Percentiles rank a stretch among this genome's conserved stretches.
These are phyloP conservation scores for Apium graveolens DNA, from an alignment of 129 eudicot genomes.

Conservation along the genomic window DNA sequence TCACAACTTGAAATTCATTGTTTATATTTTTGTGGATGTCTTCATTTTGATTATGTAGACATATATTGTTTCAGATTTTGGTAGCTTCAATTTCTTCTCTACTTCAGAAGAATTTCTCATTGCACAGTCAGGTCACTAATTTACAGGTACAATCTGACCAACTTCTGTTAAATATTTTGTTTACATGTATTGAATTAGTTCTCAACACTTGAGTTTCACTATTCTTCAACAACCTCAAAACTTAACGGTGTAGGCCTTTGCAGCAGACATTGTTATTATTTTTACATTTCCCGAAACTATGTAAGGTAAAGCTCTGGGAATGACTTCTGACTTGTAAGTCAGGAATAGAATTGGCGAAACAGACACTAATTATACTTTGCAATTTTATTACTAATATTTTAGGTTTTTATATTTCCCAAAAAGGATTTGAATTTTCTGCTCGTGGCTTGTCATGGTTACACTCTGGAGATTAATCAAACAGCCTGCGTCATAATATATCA, in stretches of 20 bases:
- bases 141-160: conserved; percentile 48
- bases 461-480: not conserved
- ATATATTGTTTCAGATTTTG: conserved; percentile 46
- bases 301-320: not conserved
- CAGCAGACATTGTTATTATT: not conserved
- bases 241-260: not conserved
- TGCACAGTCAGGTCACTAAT: conserved; percentile 39
- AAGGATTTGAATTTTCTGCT: not conserved
- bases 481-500: not conserved
- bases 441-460: not conserved
- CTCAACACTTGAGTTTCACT: no score
- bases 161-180: not conserved
- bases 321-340: not conserved
- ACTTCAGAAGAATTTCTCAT: conserved; percentile 48
- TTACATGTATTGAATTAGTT: not conserved
- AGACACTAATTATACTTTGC: not conserved
- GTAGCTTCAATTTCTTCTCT: conserved; percentile 39
- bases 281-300: not conserved
- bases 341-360: no score
- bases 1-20: not conserved
- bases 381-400: no score
- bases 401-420: not conserved
- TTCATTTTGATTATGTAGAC: not conserved
- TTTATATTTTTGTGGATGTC: not conserved
- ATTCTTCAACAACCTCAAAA: not conserved